Base-by-base conservation (phyloP, 208 protist genomes). In the Paratrypanosoma confusum region DNA sequence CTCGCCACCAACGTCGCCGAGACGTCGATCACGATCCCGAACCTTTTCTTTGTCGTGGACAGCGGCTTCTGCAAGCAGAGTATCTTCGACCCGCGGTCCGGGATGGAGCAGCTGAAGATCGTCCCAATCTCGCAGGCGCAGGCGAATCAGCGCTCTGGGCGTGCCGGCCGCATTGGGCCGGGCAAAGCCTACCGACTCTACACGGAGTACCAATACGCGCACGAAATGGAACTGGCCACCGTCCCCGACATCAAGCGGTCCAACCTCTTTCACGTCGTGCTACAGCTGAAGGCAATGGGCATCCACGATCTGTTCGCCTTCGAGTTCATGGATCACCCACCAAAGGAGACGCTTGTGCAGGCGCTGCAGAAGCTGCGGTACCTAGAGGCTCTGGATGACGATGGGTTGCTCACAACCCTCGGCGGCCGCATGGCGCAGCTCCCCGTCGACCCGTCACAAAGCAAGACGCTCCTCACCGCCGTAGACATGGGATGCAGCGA, bases 1-100 rank as follows among this genome's bases (percentile, higher is more conserved):
- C 78, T 99, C n/a, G 96, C 97, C 28, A 99, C 98, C 23, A 99
- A 99, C 72, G 98, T 99, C 51, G 98, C 98, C 8, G 97, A 99
- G 70, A 98, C 98, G 13, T 99, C 96, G 17, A 90, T 99, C 40
- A 99, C 98, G 4, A 99, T 99, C 50, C 95, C 97, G 50, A 97
- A 98, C 46, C 92, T 99, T 40, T 96, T 90, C 71, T 99, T 97
- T 73, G 97, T 99, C 20, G 68, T 98, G 22, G 96, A 98, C 76
- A 96, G 96, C 41, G 97, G 97, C 8, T 98, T 95, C 60, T 94
- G 86, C 49, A 98, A 98, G 73, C 96, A 98, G 66, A 99, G 97
- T 61, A 67, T 79, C 33, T 99, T 96, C 75, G 97, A 99, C 68
- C 59, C 97, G 5, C 80, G 87, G 47, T 86, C 85, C 20, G 95